These are phyloP conservation scores for Erythrophleum ivorense DNA, from an alignment of 331 rosid species.

Conservation along the genomic window DNA sequence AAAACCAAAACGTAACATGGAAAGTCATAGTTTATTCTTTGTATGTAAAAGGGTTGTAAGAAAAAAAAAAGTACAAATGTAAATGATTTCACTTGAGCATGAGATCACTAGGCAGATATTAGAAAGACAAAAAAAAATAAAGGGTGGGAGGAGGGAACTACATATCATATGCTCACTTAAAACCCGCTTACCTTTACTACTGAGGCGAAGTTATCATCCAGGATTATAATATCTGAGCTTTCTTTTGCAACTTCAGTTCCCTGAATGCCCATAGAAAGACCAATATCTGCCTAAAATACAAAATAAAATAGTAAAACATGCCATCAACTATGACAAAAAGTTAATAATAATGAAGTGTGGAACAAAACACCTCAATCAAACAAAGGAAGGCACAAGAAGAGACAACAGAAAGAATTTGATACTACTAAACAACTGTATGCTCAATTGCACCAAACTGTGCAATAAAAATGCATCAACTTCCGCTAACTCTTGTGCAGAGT, in stretches of 20 bases:
- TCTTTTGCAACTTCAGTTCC: conserved; percentile 99
- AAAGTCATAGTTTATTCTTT: neutral
- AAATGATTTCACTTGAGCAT: conserved; percentile 18
- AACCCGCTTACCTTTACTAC: conserved; percentile 74
- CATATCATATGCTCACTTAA: conserved; percentile 29
- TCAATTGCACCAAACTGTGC: conserved; percentile 18
- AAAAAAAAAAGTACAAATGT: conserved; percentile 1
- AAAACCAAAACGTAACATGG: conserved; percentile 23
- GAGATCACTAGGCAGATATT: conserved; percentile 6
- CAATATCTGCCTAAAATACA: conserved; percentile 96
- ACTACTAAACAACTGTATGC: conserved; percentile 23
- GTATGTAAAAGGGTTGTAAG: conserved; percentile 1
- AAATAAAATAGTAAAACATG: conserved; percentile 44
- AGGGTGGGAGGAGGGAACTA: neutral
- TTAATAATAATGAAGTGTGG: conserved; percentile 25
- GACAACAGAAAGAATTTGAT: conserved; percentile 23
- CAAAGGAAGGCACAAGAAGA: conserved; percentile 23
- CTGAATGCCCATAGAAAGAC: conserved; percentile 98
- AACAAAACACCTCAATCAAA: conserved; percentile 36
- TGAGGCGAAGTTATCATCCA: conserved; percentile 95
- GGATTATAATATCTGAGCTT: conserved; percentile 95
- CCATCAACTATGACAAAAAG: conserved; percentile 44
- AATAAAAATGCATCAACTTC: conserved; percentile 29
- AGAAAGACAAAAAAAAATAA: neutral
- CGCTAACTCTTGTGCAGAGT: conserved; percentile 3